Conservation (phyloP, 495 filamentous ascomycete genomes). For the Parmelia sp. region DNA sequence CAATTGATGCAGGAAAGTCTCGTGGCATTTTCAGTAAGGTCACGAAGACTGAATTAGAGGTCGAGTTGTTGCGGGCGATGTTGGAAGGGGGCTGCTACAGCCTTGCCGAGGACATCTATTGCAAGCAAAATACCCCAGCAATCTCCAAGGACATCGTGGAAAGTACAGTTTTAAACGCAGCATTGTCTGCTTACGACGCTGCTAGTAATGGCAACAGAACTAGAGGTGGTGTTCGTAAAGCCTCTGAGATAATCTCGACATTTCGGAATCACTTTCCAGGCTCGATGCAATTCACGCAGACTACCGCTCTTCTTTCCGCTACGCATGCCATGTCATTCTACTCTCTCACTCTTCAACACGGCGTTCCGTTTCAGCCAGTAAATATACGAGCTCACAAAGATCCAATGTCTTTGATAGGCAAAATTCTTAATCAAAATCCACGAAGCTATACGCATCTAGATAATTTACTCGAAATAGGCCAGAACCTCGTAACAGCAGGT, state of each 20-base stretch:
- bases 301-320: conserved; percentile 67
- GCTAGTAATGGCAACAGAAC: conserved; percentile 83
- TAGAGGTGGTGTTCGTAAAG: conserved; percentile 75
- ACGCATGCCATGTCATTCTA: conserved; percentile 86
- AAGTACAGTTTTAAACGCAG: conserved; percentile 58
- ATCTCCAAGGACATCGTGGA: conserved; percentile 51
- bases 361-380: conserved; percentile 86
- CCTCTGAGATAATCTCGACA: conserved; percentile 71
- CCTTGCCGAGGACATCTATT: conserved; percentile 64
- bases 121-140: conserved; percentile 40
- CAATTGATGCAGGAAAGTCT: conserved; percentile 27
- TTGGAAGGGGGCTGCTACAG: conserved; percentile 61
- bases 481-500: conserved; percentile 68
- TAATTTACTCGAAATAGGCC: conserved; percentile 71
- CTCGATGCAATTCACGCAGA: conserved; percentile 49
- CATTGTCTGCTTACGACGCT: conserved; percentile 75
- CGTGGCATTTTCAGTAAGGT: conserved; percentile 67
- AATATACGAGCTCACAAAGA: conserved; percentile 81
- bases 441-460: conserved; percentile 82
- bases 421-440: conserved; percentile 80
- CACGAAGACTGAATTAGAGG: conserved; percentile 57
- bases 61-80: conserved; percentile 67
- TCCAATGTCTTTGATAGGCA: conserved; percentile 74
- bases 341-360: conserved; percentile 81
- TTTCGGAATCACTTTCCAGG: conserved; percentile 59